A percentile compares a stretch with the other conserved stretches of the same genome.
Conservation (phyloP, 768 basidiomycete genomes). For the Gautieria morchelliformis region DNA sequence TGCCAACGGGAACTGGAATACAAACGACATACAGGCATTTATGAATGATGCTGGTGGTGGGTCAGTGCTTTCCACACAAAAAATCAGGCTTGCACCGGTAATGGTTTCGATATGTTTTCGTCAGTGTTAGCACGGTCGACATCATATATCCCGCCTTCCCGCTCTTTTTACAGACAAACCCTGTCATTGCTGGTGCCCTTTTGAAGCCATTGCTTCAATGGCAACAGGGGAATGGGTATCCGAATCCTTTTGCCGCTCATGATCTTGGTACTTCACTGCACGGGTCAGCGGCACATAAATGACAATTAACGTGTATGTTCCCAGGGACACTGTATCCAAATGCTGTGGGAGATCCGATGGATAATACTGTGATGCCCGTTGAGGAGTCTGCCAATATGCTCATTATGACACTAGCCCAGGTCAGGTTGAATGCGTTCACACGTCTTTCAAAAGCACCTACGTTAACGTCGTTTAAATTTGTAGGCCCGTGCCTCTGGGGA, state of each 20-base stretch:
- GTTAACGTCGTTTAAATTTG: not conserved
- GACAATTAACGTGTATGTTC: not conserved
- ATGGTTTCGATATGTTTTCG: not conserved
- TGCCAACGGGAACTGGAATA: slow-evolving; percentile 1
- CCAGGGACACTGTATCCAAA: slow-evolving; percentile 9
- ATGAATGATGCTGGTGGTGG: slow-evolving; percentile 9
- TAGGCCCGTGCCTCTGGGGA: not conserved
- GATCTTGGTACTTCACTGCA: slow-evolving; percentile 14
- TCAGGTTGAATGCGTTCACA: not conserved
- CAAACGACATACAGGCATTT: slow-evolving; percentile 9
- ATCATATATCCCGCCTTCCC: slow-evolving; percentile 15
- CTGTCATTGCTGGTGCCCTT: slow-evolving; percentile 6
- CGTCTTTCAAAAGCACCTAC: not conserved
- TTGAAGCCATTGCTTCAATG: slow-evolving; percentile 16
- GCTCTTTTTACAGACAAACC: slow-evolving; percentile 14
- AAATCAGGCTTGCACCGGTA: not conserved
- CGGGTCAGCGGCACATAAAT: no score
- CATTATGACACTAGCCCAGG: slow-evolving; percentile 1
- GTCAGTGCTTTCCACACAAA: not conserved
- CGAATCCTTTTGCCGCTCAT: slow-evolving; percentile 9
- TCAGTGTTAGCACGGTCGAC: slow-evolving; percentile 14
- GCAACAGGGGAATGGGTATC: slow-evolving; percentile 12
- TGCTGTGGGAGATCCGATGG: slow-evolving; percentile 8
- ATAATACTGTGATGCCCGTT: slow-evolving; percentile 6
- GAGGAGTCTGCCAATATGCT: slow-evolving; percentile 12